A percentile compares a stretch with the other conserved stretches of the same genome.
Evolutionary conservation across 2,329 filamentous ascomycete genomes (phyloP).

Genomic region (Cercospora beticola): DNA sequence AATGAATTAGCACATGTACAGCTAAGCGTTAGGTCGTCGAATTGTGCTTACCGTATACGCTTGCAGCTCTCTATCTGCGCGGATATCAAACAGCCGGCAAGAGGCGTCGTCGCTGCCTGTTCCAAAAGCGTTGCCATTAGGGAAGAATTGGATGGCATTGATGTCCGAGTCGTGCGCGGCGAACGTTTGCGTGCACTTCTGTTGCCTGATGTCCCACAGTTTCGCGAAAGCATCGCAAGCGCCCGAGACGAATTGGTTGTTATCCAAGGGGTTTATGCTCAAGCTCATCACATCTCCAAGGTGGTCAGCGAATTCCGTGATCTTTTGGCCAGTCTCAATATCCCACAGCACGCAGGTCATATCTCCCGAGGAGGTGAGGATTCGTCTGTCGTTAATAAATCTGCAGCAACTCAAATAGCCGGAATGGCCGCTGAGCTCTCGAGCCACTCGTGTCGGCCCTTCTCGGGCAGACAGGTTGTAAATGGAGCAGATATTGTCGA

Average conservation of each 20-base stretch:
- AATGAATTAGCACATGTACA: background rate
- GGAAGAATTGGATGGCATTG: slow-evolving; percentile 99
- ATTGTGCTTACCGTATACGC: slow-evolving; percentile 58
- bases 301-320: slow-evolving; percentile 97
- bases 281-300: slow-evolving; percentile 99
- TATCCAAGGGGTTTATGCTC: slow-evolving; percentile 98
- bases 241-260: slow-evolving; percentile 99
- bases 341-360: slow-evolving; percentile 99
- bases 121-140: slow-evolving; percentile 96
- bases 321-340: slow-evolving; percentile 94
- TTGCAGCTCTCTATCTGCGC: slow-evolving; percentile 79
- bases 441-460: slow-evolving; percentile 92
- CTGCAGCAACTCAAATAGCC: slow-evolving; percentile 97
- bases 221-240: slow-evolving; percentile 98
- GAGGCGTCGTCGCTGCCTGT: slow-evolving; percentile 97
- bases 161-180: slow-evolving; percentile 98
- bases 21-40: background rate
- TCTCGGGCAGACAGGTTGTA: slow-evolving; percentile 98
- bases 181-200: slow-evolving; percentile 98
- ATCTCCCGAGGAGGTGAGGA: slow-evolving; percentile 95
- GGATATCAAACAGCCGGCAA: slow-evolving; percentile 95
- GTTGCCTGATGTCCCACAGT: slow-evolving; percentile 96
- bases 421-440: slow-evolving; percentile 93
- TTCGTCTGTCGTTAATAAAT: slow-evolving; percentile 97
- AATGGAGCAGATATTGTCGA: slow-evolving; percentile 99